These are phyloP conservation scores for Thuja plicata DNA, from an alignment of 83 land plant species.

Conservation along the genomic window DNA sequence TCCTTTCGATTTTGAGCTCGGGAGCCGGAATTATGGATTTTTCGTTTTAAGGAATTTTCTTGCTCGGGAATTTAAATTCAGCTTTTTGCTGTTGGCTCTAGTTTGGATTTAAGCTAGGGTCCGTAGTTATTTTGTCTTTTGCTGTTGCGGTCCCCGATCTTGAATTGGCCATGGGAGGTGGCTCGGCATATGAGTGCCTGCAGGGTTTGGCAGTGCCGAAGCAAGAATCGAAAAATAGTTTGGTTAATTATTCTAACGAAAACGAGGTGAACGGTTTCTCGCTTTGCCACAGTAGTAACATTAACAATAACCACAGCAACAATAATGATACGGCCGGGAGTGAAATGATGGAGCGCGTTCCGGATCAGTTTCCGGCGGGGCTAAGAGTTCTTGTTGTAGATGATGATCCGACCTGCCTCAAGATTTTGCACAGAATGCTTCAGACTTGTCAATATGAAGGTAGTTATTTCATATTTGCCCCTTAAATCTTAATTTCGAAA, in stretches of 20 bases:
- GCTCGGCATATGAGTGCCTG: conserved; percentile 2
- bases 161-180: conserved; percentile 7
- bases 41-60: not conserved
- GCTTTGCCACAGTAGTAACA: not conserved
- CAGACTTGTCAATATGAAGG: conserved; percentile 37
- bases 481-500: not conserved
- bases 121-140: not conserved
- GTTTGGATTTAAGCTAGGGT: conserved; percentile 1
- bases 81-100: not conserved
- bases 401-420: conserved; percentile 49
- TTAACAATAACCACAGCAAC: not conserved
- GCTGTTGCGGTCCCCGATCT: conserved; percentile 4
- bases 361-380: conserved; percentile 50
- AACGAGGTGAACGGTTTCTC: conserved; percentile 3
- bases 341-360: conserved; percentile 2
- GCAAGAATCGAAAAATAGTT: not conserved
- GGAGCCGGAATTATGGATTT: not conserved
- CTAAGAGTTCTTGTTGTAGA: conserved; percentile 59
- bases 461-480: not conserved
- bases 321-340: not conserved
- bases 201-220: conserved; percentile 10
- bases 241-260: not conserved
- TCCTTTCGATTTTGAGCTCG: not conserved
- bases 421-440: conserved; percentile 52
- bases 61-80: not conserved